These are phyloP conservation scores for Colletotrichum sp. DNA, from an alignment of 2,329 filamentous ascomycete genomes.

Conservation along the genomic window DNA sequence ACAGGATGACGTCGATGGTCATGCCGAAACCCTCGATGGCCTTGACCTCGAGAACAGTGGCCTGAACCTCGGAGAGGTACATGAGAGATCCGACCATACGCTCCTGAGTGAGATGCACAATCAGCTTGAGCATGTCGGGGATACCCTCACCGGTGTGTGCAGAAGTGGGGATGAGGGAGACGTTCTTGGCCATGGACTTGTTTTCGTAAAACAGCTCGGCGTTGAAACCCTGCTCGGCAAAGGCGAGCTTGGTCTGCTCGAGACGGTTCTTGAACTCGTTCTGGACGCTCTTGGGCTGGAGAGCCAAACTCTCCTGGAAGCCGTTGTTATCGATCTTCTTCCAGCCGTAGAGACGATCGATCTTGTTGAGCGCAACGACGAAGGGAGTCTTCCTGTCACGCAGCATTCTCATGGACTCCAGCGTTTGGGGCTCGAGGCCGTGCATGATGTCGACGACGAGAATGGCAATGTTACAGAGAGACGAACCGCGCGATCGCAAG, in stretches of 20 bases:
- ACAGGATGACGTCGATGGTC: slow-evolving; percentile 96
- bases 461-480: slow-evolving; percentile 98
- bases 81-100: slow-evolving; percentile 97
- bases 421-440: slow-evolving; percentile 94
- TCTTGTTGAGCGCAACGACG: slow-evolving; percentile 99
- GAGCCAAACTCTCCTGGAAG: slow-evolving; percentile 87
- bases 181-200: slow-evolving; percentile 92
- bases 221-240: slow-evolving; percentile 97
- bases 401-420: slow-evolving; percentile 95
- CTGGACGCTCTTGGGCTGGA: slow-evolving; percentile 92
- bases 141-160: slow-evolving; percentile 99
- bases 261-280: slow-evolving; percentile 93
- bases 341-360: slow-evolving; percentile 99
- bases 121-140: slow-evolving; percentile 96
- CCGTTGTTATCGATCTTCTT: slow-evolving; percentile 99
- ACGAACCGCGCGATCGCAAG: slow-evolving; percentile 93
- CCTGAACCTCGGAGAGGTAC: slow-evolving; percentile 98
- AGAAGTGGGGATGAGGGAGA: slow-evolving; percentile 96
- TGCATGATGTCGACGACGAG: slow-evolving; percentile 99
- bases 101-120: slow-evolving; percentile 91
- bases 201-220: slow-evolving; percentile 97
- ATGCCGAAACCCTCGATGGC: slow-evolving; percentile 98
- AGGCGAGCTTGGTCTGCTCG: slow-evolving; percentile 89
- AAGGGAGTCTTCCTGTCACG: slow-evolving; percentile 96
- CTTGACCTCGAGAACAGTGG: slow-evolving; percentile 98